A percentile compares a stretch with the other conserved stretches of the same genome.
phyloP scores from a whole-genome alignment of 768 basidiomycete genomes.

The Aureoboletus auriporus region DNA sequence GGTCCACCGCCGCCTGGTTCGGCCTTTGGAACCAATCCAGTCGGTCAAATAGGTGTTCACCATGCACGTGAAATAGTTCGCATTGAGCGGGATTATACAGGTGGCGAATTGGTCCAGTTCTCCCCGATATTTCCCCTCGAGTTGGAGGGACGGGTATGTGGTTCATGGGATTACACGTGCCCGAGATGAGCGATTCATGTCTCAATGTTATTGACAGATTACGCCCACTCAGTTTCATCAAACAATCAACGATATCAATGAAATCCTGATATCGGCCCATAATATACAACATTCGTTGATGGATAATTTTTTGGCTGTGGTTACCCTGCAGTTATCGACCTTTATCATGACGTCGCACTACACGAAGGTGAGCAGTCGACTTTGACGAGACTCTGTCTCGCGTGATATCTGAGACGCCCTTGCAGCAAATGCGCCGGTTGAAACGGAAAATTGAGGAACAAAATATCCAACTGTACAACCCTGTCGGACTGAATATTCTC shows the following conservation, averaged over 20 bases:
- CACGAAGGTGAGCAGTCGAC: slow-evolving; percentile 54
- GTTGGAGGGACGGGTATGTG: slow-evolving; percentile 83
- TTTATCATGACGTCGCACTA: slow-evolving; percentile 74
- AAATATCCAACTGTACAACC: slow-evolving; percentile 77
- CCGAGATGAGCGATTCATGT: background rate
- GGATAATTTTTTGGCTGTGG: slow-evolving; percentile 76
- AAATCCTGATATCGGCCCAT: slow-evolving; percentile 81
- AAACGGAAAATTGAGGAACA: slow-evolving; percentile 57
- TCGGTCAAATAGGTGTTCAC: slow-evolving; percentile 84
- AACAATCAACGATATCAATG: slow-evolving; percentile 89
- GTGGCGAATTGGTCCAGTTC: slow-evolving; percentile 90
- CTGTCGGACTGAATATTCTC: slow-evolving; percentile 80
- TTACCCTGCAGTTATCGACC: slow-evolving; percentile 77
- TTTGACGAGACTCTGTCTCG: background rate
- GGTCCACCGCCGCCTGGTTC: slow-evolving; percentile 74
- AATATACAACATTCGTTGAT: slow-evolving; percentile 66
- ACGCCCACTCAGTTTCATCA: slow-evolving; percentile 87
- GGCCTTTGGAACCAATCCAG: slow-evolving; percentile 75
- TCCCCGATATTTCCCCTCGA: slow-evolving; percentile 86
- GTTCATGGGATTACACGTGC: background rate
- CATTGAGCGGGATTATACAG: slow-evolving; percentile 87
- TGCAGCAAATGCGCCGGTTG: slow-evolving; percentile 75
- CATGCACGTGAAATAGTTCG: slow-evolving; percentile 90
- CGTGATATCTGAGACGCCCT: slow-evolving; percentile 2
- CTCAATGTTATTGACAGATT: slow-evolving; percentile 47